Conservation (phyloP, 148 eudicot genomes). For the Persicaria maculosa region DNA sequence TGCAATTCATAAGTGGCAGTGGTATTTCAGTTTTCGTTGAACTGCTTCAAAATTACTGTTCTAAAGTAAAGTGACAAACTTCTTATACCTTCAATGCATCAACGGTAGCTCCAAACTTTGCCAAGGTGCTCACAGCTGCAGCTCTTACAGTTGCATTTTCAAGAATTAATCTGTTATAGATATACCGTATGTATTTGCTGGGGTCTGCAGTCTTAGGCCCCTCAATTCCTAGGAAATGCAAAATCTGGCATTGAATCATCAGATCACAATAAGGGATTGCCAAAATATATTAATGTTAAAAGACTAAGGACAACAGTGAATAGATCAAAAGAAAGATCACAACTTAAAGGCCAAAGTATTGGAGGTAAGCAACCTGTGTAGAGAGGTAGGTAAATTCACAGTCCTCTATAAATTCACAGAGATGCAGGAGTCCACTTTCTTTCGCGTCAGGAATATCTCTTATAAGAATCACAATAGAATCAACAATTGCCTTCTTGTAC, state of each 20-base stretch:
- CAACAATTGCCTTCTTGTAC: slow-evolving; percentile 96
- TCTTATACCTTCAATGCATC: slow-evolving; percentile 73
- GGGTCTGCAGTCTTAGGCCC: slow-evolving; percentile 97
- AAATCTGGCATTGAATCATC: slow-evolving; percentile 42
- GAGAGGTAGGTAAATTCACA: slow-evolving; percentile 98
- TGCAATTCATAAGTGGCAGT: slow-evolving; percentile 33
- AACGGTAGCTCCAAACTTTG: slow-evolving; percentile 86
- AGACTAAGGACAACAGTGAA: neutral
- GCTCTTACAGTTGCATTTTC: slow-evolving; percentile 98
- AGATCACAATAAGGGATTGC: neutral
- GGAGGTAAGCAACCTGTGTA: slow-evolving; percentile 41
- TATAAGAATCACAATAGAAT: slow-evolving; percentile 89
- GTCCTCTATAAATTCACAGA: slow-evolving; percentile 97
- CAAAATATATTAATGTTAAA: neutral
- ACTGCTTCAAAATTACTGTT: neutral
- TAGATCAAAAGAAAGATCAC: neutral
- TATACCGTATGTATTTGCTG: slow-evolving; percentile 86
- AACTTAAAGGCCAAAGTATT: neutral
- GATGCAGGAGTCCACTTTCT: slow-evolving; percentile 91
- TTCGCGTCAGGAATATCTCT: slow-evolving; percentile 98
- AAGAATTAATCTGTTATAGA: slow-evolving; percentile 85
- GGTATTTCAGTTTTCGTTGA: slow-evolving; percentile 7
- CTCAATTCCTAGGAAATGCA: slow-evolving; percentile 94
- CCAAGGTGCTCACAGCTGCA: slow-evolving; percentile 95
- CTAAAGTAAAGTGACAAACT: slow-evolving; percentile 11